Conservation (phyloP, 2,329 filamentous ascomycete species). For the Onygena corvina region DNA sequence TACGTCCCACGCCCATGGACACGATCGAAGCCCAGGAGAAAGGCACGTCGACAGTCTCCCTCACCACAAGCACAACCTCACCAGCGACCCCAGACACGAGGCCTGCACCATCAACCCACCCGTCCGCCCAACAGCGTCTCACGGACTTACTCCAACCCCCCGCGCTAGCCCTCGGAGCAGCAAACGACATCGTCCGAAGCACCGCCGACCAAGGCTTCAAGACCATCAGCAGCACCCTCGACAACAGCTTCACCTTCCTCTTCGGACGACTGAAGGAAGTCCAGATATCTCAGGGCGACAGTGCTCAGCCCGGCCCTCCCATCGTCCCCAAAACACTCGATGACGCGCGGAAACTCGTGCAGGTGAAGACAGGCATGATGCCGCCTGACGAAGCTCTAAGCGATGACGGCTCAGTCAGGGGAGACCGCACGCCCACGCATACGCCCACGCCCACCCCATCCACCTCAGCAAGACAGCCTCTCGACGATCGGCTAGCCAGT, state of each 20-base stretch:
- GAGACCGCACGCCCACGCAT: constrained; percentile 21
- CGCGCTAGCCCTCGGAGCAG: constrained; percentile 65
- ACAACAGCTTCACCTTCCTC: constrained; percentile 86
- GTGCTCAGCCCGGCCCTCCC: constrained; percentile 39
- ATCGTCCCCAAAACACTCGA: constrained; percentile 77
- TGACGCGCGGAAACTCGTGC: constrained; percentile 80
- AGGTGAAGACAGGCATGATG: constrained; percentile 28
- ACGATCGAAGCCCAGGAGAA: constrained; percentile 5
- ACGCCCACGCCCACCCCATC: constrained; percentile 18
- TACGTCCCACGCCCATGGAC: constrained; percentile 18
- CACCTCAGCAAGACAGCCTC: constrained; percentile 28
- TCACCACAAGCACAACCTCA: constrained; percentile 22
- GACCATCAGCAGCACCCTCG: constrained; percentile 78
- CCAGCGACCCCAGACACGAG: constrained; percentile 10
- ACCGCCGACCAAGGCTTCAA: constrained; percentile 88
- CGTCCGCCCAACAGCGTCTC: constrained; percentile 58
- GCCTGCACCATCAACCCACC: constrained; percentile 19
- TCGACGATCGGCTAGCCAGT: constrained; percentile 56
- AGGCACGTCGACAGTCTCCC: constrained; percentile 13
- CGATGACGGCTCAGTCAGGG: constrained; percentile 44
- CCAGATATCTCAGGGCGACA: constrained; percentile 39
- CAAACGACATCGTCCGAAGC: constrained; percentile 71
- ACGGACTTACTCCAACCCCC: constrained; percentile 80
- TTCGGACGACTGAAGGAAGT: constrained; percentile 72
- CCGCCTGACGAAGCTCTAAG: constrained; percentile 41